A percentile compares a stretch with the other conserved stretches of the same genome.
These are phyloP conservation scores for Themeda triandra DNA, from an alignment of 176 grass and related monocot genomes.

Conservation along the genomic window DNA sequence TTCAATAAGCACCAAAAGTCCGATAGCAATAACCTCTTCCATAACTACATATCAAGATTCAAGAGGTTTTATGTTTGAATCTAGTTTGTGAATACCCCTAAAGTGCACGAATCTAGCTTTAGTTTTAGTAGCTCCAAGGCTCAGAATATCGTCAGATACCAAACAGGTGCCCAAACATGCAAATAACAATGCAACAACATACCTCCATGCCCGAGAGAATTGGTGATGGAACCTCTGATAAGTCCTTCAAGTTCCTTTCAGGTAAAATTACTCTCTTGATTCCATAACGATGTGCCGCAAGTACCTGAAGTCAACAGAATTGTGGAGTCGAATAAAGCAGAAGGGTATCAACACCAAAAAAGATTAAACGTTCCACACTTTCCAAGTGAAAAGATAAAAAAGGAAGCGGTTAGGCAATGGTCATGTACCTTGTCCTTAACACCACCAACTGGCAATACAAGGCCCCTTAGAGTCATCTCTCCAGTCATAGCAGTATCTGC, in stretches of 20 bases:
- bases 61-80: not conserved
- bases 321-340: not conserved
- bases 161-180: not conserved
- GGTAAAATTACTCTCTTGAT: constrained; percentile 98
- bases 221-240: constrained; percentile 77
- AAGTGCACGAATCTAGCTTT: not conserved
- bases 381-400: not conserved
- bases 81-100: not conserved
- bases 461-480: constrained; percentile 95
- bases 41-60: not conserved
- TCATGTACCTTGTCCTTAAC: constrained; percentile 86
- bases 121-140: not conserved
- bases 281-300: constrained; percentile 89
- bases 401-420: not conserved
- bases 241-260: constrained; percentile 91
- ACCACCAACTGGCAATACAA: constrained; percentile 94
- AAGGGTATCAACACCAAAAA: not conserved
- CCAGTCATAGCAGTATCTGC: constrained; percentile 98
- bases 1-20: constrained; percentile 6
- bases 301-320: constrained; percentile 49
- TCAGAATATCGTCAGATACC: not conserved
- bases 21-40: not conserved
- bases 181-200: constrained; percentile 16
- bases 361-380: not conserved
- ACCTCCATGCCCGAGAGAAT: constrained; percentile 92